Base-by-base conservation (phyloP, 1,284 basidiomycete genomes). In the Melampsora abietis-canadensis region DNA sequence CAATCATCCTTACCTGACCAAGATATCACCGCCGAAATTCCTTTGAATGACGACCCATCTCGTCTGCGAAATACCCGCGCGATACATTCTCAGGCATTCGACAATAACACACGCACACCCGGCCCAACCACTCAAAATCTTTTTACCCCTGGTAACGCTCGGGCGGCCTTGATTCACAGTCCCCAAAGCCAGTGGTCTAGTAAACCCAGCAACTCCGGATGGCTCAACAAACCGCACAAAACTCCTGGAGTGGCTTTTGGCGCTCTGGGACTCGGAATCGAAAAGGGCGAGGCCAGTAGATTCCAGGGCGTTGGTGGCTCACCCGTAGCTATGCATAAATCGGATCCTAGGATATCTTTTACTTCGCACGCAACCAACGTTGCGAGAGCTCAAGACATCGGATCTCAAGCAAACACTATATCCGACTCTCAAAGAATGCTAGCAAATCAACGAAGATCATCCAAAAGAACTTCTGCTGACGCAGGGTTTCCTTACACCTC, bases 391-490 rank as follows among this genome's bases (percentile, higher is more conserved):
- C 59, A 47, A 21, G 59, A 51, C 34, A n/a, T 51, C n/a, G 19
- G n/a, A 30, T 40, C 34, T n/a, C 72, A 61, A 57, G 30, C 57
- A 30, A 62, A 15, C 63, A 19, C 65, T 21, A 30, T 44, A 47
- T 30, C 34, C 19, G 59, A 75, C 34, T n/a, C 65, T 44, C 57
- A 75, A 61, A n/a, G 15, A 30, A 27, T 31, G 27, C 60, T n/a
- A 34, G 19, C 27, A 37, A 54, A 66, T 67, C 47, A 59, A 24
- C 30, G 57, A 63, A 48, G 46, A 15, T 44, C 70, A 17, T 64
- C 63, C 65, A 75, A 75, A 64, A 51, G 64, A n/a, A 75, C 72
- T 4, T 67, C 72, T 59, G 62, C 72, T 40, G 65, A 75, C 34
- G 70, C 70, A 30, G 70, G 70, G 44, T 74, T 74, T 40, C 63